phyloP scores from a whole-genome alignment of 2,329 filamentous ascomycete genomes.

The Colletotrichum filicis region DNA sequence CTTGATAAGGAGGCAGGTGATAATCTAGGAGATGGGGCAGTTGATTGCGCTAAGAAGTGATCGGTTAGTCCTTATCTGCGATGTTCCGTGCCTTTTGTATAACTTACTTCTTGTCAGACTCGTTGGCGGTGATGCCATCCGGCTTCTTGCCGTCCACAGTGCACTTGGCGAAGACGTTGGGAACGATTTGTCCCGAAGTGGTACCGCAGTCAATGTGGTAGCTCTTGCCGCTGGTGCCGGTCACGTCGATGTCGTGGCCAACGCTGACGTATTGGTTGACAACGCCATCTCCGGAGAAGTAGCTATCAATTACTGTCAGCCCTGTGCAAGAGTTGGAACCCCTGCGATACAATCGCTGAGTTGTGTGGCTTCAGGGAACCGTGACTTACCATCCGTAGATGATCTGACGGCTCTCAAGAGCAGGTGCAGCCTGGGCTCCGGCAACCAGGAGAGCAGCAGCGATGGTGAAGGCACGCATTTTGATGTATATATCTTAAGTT shows the following conservation, averaged over 20 bases:
- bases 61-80: no score
- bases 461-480: constrained; percentile 12
- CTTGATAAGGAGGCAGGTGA: background rate
- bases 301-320: background rate
- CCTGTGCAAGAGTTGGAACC: background rate
- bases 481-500: background rate
- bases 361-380: background rate
- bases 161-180: constrained; percentile 31
- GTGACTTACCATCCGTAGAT: constrained; percentile 23
- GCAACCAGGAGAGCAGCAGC: constrained; percentile 10
- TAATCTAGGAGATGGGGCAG: constrained; percentile 2
- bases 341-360: background rate
- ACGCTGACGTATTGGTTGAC: constrained; percentile 11
- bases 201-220: constrained; percentile 22
- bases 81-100: no score
- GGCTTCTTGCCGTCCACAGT: constrained; percentile 8
- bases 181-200: constrained; percentile 7
- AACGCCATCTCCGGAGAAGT: constrained; percentile 19
- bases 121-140: constrained; percentile 2
- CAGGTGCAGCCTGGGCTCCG: constrained; percentile 15
- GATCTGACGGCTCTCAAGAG: constrained; percentile 10
- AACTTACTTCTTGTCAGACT: constrained; percentile 7
- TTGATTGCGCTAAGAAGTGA: constrained; percentile 12
- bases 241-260: background rate
- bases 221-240: constrained; percentile 8